Conservation (phyloP, 2,329 filamentous ascomycete species). For the Trichoderma pleuroti region DNA sequence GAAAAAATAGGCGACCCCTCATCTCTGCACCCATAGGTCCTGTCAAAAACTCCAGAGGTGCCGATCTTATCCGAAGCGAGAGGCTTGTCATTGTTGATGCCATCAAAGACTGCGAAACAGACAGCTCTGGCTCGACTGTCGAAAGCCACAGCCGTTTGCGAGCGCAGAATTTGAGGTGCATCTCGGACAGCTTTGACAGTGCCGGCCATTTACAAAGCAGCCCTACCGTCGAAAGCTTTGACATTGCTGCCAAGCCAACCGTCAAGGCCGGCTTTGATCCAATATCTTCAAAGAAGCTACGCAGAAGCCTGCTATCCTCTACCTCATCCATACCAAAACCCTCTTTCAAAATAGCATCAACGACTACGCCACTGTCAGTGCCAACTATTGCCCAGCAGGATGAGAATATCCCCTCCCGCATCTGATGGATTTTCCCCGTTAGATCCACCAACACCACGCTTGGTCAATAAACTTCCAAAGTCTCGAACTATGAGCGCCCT, state of each 20-base stretch:
- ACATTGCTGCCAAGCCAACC: conserved; percentile 26
- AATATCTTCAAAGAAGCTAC: conserved; percentile 20
- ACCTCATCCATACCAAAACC: conserved; percentile 20
- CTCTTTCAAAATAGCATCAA: conserved; percentile 19
- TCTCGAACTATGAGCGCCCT: conserved; percentile 45
- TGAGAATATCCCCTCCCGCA: conserved; percentile 29
- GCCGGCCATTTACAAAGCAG: conserved; percentile 27
- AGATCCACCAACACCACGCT: background rate
- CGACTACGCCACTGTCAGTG: conserved; percentile 18
- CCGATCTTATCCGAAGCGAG: conserved; percentile 35
- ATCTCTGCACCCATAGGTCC: conserved; percentile 39
- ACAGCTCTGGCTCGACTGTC: conserved; percentile 20
- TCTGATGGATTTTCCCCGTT: conserved; percentile 1
- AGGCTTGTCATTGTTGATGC: conserved; percentile 34
- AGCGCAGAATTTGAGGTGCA: conserved; percentile 25
- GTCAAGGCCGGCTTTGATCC: conserved; percentile 17
- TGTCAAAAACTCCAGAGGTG: conserved; percentile 36
- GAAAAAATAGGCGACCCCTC: conserved; percentile 26
- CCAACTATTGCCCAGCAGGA: conserved; percentile 23
- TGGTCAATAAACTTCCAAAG: conserved; percentile 36
- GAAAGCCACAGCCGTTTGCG: conserved; percentile 15
- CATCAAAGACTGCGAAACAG: conserved; percentile 34
- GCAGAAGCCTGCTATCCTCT: conserved; percentile 21
- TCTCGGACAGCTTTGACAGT: conserved; percentile 32
- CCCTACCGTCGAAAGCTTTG: conserved; percentile 32